Conservation (phyloP, 768 basidiomycete species). For the Phanerodontia chrysosporium region DNA sequence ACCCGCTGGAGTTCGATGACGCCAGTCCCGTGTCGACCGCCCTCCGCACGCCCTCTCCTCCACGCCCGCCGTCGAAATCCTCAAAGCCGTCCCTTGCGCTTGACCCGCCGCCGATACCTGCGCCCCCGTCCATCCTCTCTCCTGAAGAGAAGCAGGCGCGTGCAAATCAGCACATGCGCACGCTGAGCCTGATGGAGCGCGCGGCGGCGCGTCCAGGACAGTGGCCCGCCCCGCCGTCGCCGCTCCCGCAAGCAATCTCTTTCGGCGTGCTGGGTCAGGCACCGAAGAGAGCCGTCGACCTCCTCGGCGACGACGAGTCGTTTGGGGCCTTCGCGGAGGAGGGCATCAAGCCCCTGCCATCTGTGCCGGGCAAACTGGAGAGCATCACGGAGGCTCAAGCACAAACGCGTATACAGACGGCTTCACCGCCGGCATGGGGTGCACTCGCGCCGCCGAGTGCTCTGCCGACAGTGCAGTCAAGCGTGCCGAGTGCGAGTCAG, state of each 20-base stretch:
- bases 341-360: slow-evolving; percentile 21
- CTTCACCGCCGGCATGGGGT: not conserved
- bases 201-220: slow-evolving; percentile 45
- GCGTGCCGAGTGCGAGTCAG: slow-evolving; percentile 4
- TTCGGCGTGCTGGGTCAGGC: slow-evolving; percentile 25
- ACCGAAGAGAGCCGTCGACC: slow-evolving; percentile 20
- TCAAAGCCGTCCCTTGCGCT: not conserved
- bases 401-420: too few relatives aligned
- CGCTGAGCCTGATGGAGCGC: slow-evolving; percentile 50
- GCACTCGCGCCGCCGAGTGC: not conserved
- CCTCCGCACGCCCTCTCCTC: slow-evolving; percentile 44
- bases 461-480: not conserved
- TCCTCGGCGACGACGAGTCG: slow-evolving; percentile 24
- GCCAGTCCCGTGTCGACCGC: slow-evolving; percentile 39
- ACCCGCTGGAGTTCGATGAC: slow-evolving; percentile 39
- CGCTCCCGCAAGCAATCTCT: slow-evolving; percentile 36
- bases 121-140: not conserved
- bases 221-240: slow-evolving; percentile 47
- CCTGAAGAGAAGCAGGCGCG: slow-evolving; percentile 27
- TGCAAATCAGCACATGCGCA: slow-evolving; percentile 49
- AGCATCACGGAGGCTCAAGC: not conserved
- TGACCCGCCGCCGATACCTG: not conserved
- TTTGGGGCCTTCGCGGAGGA: slow-evolving; percentile 22
- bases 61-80: slow-evolving; percentile 20
- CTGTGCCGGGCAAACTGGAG: slow-evolving; percentile 13